Conservation (phyloP, 305 asterid species). For the Lippia alba region DNA sequence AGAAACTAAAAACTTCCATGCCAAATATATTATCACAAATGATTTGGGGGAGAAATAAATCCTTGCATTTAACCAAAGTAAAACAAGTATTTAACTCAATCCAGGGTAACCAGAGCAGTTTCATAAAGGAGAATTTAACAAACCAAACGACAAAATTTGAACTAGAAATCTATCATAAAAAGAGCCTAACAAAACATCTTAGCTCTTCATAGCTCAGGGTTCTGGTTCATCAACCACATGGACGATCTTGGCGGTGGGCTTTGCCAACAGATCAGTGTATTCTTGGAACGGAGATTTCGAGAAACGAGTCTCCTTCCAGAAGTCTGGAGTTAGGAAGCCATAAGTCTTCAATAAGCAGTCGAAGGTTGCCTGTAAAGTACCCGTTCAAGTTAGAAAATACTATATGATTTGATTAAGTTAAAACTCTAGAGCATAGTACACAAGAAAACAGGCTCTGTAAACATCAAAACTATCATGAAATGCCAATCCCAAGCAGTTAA, state of each 20-base stretch:
- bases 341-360: conserved; percentile 85
- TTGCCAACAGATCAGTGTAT: conserved; percentile 70
- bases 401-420: neutral
- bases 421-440: neutral
- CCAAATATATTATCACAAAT: neutral
- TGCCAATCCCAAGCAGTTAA: too few species aligned
- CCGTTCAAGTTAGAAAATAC: neutral
- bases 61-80: conserved; percentile 18
- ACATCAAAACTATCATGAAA: too few species aligned
- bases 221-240: conserved; percentile 48
- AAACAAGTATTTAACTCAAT: conserved; percentile 21
- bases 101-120: conserved; percentile 5
- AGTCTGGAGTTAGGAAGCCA: conserved; percentile 84
- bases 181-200: conserved; percentile 1
- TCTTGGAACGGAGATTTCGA: conserved; percentile 80
- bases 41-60: neutral
- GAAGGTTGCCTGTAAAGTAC: conserved; percentile 70
- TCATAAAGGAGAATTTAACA: conserved; percentile 31
- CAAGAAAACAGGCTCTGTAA: neutral
- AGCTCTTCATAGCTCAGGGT: conserved; percentile 36
- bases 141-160: conserved; percentile 37
- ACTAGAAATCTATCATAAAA: conserved; percentile 28
- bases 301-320: conserved; percentile 84
- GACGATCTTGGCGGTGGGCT: conserved; percentile 64
- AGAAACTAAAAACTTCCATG: too few species aligned